Evolutionary conservation across 208 protist genomes (phyloP).

Genomic region (Trichomonas gallinae): DNA sequence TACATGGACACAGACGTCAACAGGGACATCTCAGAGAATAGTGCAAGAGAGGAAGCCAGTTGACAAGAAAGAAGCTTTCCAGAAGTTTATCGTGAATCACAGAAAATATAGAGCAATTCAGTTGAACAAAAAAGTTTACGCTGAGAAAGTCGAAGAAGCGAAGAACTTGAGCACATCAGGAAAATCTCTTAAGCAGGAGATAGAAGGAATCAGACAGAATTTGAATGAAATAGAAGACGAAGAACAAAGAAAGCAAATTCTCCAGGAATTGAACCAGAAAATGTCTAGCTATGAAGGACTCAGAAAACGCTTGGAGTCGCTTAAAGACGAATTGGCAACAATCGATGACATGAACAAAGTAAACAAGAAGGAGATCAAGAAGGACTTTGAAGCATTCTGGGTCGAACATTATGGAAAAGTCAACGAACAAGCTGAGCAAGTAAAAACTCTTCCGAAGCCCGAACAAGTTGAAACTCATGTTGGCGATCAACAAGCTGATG

Average conservation of each 20-base stretch:
- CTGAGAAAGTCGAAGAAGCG: not conserved
- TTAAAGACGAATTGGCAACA: not conserved
- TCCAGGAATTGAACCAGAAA: not conserved
- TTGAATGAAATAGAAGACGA: not conserved
- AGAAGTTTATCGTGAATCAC: not conserved
- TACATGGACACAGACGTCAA: not conserved
- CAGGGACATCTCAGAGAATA: not conserved
- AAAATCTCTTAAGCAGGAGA: not conserved
- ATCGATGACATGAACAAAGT: not conserved
- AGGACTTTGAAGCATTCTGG: not conserved
- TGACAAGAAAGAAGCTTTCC: not conserved
- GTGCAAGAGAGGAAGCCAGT: not conserved
- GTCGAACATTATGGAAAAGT: not conserved
- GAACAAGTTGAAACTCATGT: not conserved
- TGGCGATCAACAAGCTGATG: not conserved
- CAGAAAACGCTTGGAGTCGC: not conserved
- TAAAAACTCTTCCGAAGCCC: not conserved
- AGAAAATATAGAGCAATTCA: not conserved
- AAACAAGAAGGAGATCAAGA: not conserved
- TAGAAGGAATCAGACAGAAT: not conserved
- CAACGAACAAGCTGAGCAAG: not conserved
- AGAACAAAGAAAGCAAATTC: not conserved
- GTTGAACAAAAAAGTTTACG: not conserved
- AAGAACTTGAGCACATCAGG: not conserved
- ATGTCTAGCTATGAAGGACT: not conserved